Conservation (phyloP, 768 basidiomycete genomes). For the Rhizopogon rudus region DNA sequence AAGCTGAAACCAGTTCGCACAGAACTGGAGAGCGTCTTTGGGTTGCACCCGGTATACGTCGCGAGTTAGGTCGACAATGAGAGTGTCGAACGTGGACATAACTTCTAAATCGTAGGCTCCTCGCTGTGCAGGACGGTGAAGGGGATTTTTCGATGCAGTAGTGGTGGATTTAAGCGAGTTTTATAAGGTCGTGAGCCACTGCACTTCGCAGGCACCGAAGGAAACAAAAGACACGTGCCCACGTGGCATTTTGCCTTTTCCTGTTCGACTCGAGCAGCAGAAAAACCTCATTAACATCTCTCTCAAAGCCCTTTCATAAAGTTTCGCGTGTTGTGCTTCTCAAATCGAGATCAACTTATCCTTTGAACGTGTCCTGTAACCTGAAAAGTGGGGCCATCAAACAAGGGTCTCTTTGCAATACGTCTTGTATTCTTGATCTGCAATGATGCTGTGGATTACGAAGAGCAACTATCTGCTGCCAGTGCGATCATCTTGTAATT, state of each 20-base stretch:
- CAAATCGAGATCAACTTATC: not conserved
- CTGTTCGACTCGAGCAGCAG: not conserved
- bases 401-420: not conserved
- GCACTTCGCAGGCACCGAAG: slow-evolving; percentile 5
- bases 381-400: not conserved
- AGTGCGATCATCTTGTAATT: not conserved
- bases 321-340: not conserved
- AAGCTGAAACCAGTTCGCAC: slow-evolving; percentile 91
- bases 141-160: slow-evolving; percentile 1
- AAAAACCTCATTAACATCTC: not conserved
- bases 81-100: slow-evolving; percentile 77
- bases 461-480: not conserved
- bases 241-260: slow-evolving; percentile 15
- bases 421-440: too few species aligned
- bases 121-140: slow-evolving; percentile 1
- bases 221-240: slow-evolving; percentile 14
- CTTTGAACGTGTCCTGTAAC: not conserved
- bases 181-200: slow-evolving; percentile 5
- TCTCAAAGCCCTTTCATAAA: not conserved
- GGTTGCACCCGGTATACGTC: slow-evolving; percentile 85
- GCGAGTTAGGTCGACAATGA: slow-evolving; percentile 81
- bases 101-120: slow-evolving; percentile 12
- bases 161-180: not conserved
- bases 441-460: not conserved
- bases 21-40: slow-evolving; percentile 87